A percentile compares a stretch with the other conserved stretches of the same genome.
Evolutionary conservation across 2,329 filamentous ascomycete genomes (phyloP).

Genomic region (Penicillium sp.): DNA sequence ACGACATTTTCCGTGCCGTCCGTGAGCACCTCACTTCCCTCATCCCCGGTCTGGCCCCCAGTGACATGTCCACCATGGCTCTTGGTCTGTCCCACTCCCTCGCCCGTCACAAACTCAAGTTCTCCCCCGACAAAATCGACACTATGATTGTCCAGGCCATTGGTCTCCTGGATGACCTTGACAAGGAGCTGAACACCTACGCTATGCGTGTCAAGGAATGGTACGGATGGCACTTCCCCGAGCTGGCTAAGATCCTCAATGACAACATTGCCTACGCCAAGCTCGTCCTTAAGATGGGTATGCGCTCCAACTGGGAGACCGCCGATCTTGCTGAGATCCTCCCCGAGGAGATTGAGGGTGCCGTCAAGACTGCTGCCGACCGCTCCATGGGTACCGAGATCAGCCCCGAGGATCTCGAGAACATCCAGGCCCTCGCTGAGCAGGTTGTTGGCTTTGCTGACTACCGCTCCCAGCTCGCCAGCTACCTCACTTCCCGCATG

Average conservation of each 20-base stretch:
- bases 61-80: constrained; percentile 90
- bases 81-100: constrained; percentile 96
- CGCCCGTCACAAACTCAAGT: constrained; percentile 96
- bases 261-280: constrained; percentile 94
- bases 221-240: constrained; percentile 99
- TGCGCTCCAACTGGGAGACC: constrained; percentile 76
- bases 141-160: constrained; percentile 99
- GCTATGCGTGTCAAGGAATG: constrained; percentile 99
- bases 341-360: constrained; percentile 89
- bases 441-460: constrained; percentile 92
- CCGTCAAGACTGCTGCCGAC: constrained; percentile 91
- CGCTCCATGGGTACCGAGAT: constrained; percentile 99
- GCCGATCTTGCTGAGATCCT: constrained; percentile 86
- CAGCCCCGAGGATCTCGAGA: constrained; percentile 85
- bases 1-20: constrained; percentile 92
- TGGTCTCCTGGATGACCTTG: constrained; percentile 87
- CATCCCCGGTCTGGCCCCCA: constrained; percentile 81
- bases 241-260: constrained; percentile 94
- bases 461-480: constrained; percentile 83
- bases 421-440: constrained; percentile 87
- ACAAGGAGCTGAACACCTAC: constrained; percentile 98
- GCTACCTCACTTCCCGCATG: constrained; percentile 91
- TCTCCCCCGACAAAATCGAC: constrained; percentile 97
- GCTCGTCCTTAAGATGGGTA: constrained; percentile 85
- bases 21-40: constrained; percentile 86